Evolutionary conservation across 129 eudicot genomes (phyloP).

Genomic region (Mikania micrantha): DNA sequence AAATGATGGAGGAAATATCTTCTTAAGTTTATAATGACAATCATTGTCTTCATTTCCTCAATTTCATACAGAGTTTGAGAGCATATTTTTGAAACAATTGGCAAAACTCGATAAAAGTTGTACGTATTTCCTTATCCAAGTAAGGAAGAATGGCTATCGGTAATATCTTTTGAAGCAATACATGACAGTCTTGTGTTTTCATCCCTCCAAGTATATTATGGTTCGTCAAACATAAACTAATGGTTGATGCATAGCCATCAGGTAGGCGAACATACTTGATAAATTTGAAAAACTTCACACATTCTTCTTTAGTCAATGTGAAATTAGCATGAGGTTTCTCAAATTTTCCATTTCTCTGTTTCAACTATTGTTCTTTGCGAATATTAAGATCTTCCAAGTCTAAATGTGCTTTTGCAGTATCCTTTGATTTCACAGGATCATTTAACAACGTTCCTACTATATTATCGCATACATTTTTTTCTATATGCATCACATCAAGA

Average conservation of each 20-base stretch:
- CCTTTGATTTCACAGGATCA: conserved; percentile 8
- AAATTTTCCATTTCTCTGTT: not conserved
- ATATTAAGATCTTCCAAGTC: not conserved
- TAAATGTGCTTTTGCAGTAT: conserved; percentile 8
- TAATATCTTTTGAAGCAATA: not conserved
- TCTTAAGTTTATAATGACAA: conserved; percentile 16
- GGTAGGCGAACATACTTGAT: not conserved
- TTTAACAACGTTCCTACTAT: conserved; percentile 9
- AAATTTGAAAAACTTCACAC: not conserved
- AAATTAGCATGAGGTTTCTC: not conserved
- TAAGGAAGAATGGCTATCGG: not conserved
- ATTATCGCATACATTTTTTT: conserved; percentile 14
- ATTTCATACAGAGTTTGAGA: conserved; percentile 5
- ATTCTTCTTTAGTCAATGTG: conserved; percentile 4
- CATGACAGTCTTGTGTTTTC: conserved; percentile 3
- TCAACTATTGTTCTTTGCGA: not conserved
- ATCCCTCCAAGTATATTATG: conserved; percentile 1
- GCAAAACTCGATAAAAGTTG: conserved; percentile 6
- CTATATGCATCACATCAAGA: conserved; percentile 6
- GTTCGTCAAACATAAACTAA: not conserved
- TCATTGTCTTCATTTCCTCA: not conserved
- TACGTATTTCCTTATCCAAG: not conserved
- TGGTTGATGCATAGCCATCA: conserved; percentile 6
- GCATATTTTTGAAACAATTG: conserved; percentile 5
- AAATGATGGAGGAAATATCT: conserved; percentile 7